These are phyloP conservation scores for Lasiosphaeris hirsuta DNA, from an alignment of 495 filamentous ascomycete genomes.

Conservation along the genomic window DNA sequence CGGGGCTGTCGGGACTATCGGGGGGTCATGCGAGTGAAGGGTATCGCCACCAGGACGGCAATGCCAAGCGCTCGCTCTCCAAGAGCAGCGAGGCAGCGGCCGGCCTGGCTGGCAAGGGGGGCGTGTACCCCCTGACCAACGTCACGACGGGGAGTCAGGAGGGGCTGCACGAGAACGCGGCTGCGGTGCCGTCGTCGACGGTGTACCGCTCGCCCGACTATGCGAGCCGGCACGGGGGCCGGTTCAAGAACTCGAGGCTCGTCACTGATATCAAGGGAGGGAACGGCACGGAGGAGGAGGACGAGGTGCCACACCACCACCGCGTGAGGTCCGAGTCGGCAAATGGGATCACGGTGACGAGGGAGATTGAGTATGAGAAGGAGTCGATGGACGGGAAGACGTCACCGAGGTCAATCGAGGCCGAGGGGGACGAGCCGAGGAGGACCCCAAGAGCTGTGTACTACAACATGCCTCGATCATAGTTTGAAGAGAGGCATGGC, in stretches of 20 bases:
- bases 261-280: conserved; percentile 1
- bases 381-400: conserved; percentile 4
- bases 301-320: background rate
- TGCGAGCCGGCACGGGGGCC: background rate
- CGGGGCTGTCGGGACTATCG: background rate
- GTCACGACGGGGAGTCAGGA: conserved; percentile 8
- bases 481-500: too few species aligned
- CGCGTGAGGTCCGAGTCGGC: background rate
- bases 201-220: conserved; percentile 4
- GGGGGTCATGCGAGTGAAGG: conserved; percentile 1
- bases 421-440: background rate
- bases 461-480: too few species aligned
- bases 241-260: background rate
- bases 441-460: background rate
- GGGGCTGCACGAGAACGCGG: background rate
- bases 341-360: conserved; percentile 5
- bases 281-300: background rate
- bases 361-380: conserved; percentile 12
- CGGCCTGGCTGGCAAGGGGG: background rate
- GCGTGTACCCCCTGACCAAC: conserved; percentile 2
- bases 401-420: background rate
- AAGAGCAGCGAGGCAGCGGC: background rate
- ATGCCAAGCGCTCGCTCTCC: background rate
- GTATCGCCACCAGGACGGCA: background rate
- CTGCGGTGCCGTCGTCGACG: background rate